A percentile compares a stretch with the other conserved stretches of the same genome.
These are phyloP conservation scores for Inga oerstediana DNA, from an alignment of 306 rosid species.

Conservation along the genomic window DNA sequence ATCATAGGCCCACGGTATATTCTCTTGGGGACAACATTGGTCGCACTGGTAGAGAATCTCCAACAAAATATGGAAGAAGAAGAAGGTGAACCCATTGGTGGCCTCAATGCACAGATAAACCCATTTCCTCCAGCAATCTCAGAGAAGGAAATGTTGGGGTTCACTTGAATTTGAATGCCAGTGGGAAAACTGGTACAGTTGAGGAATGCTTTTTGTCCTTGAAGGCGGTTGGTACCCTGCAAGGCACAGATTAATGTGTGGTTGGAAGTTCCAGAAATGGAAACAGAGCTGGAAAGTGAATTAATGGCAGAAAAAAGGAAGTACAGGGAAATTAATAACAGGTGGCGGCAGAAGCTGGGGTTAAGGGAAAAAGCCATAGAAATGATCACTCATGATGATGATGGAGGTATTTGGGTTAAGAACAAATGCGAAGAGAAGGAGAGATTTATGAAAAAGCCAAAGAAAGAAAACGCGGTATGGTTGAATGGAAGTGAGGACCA, in stretches of 20 bases:
- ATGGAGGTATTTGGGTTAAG: slow-evolving; percentile 33
- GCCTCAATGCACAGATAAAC: slow-evolving; percentile 62
- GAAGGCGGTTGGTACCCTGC: slow-evolving; percentile 24
- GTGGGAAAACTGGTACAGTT: slow-evolving; percentile 66
- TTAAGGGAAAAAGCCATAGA: slow-evolving; percentile 55
- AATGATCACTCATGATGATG: slow-evolving; percentile 39
- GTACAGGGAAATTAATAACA: slow-evolving; percentile 22
- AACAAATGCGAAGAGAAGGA: background rate
- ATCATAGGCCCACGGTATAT: slow-evolving; percentile 51
- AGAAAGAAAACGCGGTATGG: slow-evolving; percentile 42
- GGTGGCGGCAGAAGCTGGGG: background rate
- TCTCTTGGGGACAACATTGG: slow-evolving; percentile 35
- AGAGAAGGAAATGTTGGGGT: slow-evolving; percentile 40
- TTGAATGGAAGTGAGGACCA: slow-evolving; percentile 25
- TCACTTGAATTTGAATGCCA: slow-evolving; percentile 31
- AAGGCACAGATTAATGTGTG: slow-evolving; percentile 70
- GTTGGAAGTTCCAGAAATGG: slow-evolving; percentile 64
- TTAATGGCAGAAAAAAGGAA: slow-evolving; percentile 28
- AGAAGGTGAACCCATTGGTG: slow-evolving; percentile 20
- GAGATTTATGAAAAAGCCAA: background rate
- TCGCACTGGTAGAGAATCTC: slow-evolving; percentile 67
- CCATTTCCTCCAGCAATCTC: slow-evolving; percentile 73
- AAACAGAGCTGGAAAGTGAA: slow-evolving; percentile 58
- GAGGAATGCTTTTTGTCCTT: slow-evolving; percentile 36
- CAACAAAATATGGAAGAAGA: slow-evolving; percentile 61